Evolutionary conservation across 768 basidiomycete species (phyloP), one percentile per base, ranked within the genome.

Genomic region (Exidia glandulosa): DNA sequence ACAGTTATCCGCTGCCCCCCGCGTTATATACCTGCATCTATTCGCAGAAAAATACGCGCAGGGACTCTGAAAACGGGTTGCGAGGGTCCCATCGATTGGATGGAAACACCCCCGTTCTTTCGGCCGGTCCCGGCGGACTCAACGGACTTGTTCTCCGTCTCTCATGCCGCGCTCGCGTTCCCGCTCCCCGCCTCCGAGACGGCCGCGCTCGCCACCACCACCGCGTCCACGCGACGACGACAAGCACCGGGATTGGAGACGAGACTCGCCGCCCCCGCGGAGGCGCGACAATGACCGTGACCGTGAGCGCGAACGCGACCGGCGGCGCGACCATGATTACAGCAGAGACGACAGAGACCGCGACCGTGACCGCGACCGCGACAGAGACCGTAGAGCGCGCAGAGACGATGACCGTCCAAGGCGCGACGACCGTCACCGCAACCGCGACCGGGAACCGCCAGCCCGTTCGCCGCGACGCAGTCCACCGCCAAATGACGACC

Each of bases 111-210:
- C n/a, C n/a, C n/a, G n/a, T n/a, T n/a, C n/a, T n/a, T n/a, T n/a
- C n/a, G n/a, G n/a, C n/a, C n/a, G n/a, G n/a, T n/a, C n/a, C n/a
- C n/a, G n/a, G n/a, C n/a, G n/a, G n/a, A n/a, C n/a, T n/a, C n/a
- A n/a, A n/a, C n/a, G n/a, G n/a, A n/a, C n/a, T n/a, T n/a, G n/a
- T n/a, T n/a, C n/a, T n/a, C n/a, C n/a, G n/a, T n/a, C 41, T 14
- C n/a, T 55, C 25, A 60, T 60, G 60, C 56, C 56, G 16, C 60
- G 60, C 33, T 57, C 61, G 34, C 61, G 63, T 23, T 64, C 63
- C 16, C 61, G 62, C 27, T 64, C 63, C 13, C 63, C 63, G n/a
- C 52, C 37, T 62, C 55, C 50, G 29, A 33, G 52, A 25, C n/a
- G 30, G n/a, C 60, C 37, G 14, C 37, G 59, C 36, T 45, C 62